These are phyloP conservation scores for Myriosclerotinia scirpicola DNA, from an alignment of 2,329 filamentous ascomycete genomes.

Conservation along the genomic window DNA sequence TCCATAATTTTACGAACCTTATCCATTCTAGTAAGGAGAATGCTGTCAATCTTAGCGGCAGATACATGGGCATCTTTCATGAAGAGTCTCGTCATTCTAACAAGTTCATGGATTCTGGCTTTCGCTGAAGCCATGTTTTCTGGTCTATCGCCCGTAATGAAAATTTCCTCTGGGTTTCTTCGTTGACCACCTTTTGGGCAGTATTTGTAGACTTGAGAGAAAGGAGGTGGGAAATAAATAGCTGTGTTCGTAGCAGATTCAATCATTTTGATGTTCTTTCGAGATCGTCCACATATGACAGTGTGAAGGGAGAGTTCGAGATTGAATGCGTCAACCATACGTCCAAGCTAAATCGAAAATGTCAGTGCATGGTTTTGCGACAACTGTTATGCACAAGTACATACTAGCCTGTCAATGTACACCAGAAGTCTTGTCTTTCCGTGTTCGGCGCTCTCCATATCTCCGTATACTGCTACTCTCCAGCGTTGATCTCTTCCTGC, in stretches of 20 bases:
- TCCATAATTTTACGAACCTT: slow-evolving; percentile 99
- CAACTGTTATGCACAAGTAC: slow-evolving; percentile 13
- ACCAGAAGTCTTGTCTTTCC: slow-evolving; percentile 95
- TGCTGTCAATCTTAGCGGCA: slow-evolving; percentile 90
- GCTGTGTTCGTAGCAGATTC: slow-evolving; percentile 94
- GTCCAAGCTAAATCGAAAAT: slow-evolving; percentile 57
- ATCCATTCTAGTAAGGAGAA: slow-evolving; percentile 85
- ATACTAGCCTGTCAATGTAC: slow-evolving; percentile 70
- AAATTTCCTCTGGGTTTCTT: slow-evolving; percentile 85
- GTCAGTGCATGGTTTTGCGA: slow-evolving; percentile 41
- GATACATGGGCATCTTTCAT: slow-evolving; percentile 92
- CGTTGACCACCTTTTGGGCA: slow-evolving; percentile 77
- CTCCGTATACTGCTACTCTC: slow-evolving; percentile 90
- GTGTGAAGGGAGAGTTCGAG: slow-evolving; percentile 88
- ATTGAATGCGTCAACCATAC: slow-evolving; percentile 74
- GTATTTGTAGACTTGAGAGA: slow-evolving; percentile 89
- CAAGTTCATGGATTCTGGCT: slow-evolving; percentile 83
- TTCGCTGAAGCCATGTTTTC: slow-evolving; percentile 87
- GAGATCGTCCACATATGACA: slow-evolving; percentile 85
- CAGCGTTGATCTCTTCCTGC: slow-evolving; percentile 83
- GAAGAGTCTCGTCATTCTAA: slow-evolving; percentile 75
- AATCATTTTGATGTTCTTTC: slow-evolving; percentile 97
- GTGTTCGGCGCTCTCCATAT: slow-evolving; percentile 92
- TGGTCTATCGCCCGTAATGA: slow-evolving; percentile 86
- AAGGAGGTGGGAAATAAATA: slow-evolving; percentile 96